Conservation (phyloP, 768 basidiomycete species). For the Podaxis mareebaensis region DNA sequence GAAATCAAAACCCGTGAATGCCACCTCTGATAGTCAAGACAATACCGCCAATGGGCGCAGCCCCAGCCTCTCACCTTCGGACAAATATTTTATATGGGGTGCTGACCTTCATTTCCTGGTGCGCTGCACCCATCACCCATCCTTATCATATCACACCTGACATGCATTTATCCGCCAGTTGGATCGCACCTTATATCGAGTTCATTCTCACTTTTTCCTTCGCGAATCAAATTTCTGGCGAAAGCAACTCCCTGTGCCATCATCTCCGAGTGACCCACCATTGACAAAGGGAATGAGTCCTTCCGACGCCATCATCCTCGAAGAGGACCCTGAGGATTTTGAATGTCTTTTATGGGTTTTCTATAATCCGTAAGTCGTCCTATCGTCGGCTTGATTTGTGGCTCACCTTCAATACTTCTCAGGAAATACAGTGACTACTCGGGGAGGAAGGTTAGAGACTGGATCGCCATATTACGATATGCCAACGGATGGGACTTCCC, state of each 20-base stretch:
- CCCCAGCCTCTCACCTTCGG: too few species aligned
- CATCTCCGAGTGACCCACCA: constrained; percentile 29
- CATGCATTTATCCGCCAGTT: background rate
- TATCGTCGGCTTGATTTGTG: background rate
- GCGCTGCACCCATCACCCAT: background rate
- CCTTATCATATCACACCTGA: background rate
- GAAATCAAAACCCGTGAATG: too few species aligned
- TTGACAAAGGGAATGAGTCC: constrained; percentile 33
- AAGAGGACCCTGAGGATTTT: constrained; percentile 49
- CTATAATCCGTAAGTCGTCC: constrained; percentile 54
- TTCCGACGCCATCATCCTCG: constrained; percentile 36
- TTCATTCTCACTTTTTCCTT: constrained; percentile 56
- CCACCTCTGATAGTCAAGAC: too few species aligned
- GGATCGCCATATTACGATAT: constrained; percentile 59
- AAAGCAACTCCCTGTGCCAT: constrained; percentile 27
- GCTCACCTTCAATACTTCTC: constrained; percentile 18
- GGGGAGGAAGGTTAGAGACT: constrained; percentile 45
- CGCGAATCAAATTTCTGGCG: constrained; percentile 52
- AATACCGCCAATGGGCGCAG: too few species aligned
- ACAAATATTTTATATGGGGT: background rate
- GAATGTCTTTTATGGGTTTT: constrained; percentile 60
- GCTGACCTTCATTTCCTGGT: background rate
- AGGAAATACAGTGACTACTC: constrained; percentile 61
- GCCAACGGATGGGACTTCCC: constrained; percentile 58
- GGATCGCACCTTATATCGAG: constrained; percentile 32